These are phyloP conservation scores for Trametes sanguinea DNA, from an alignment of 768 basidiomycete species.

Conservation along the genomic window DNA sequence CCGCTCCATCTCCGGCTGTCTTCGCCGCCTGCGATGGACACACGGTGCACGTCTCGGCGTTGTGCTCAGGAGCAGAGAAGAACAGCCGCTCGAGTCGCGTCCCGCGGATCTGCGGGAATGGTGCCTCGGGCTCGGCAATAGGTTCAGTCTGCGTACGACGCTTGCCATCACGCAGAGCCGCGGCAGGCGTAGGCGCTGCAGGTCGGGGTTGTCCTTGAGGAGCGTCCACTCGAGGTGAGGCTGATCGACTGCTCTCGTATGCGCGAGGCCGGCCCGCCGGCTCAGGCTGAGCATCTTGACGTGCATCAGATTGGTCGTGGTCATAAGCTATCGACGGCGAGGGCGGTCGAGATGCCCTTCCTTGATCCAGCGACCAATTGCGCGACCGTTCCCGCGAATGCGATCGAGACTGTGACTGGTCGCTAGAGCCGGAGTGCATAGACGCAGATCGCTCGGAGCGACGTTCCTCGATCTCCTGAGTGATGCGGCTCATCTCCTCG, in stretches of 20 bases:
- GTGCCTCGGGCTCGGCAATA: constrained; percentile 37
- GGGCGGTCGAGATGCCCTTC: background rate
- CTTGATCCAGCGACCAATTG: constrained; percentile 10
- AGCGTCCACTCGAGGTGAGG: constrained; percentile 5
- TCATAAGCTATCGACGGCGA: constrained; percentile 16
- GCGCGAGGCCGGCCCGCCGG: background rate
- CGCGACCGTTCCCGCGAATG: constrained; percentile 13
- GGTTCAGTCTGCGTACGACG: constrained; percentile 13
- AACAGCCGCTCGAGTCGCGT: constrained; percentile 77
- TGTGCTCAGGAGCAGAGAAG: constrained; percentile 78
- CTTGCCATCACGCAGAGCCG: constrained; percentile 24
- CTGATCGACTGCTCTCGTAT: constrained; percentile 1
- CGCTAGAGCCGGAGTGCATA: constrained; percentile 22
- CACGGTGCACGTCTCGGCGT: constrained; percentile 65
- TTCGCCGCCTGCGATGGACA: constrained; percentile 56
- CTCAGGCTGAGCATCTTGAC: background rate
- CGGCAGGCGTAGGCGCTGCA: constrained; percentile 40
- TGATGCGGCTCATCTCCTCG: constrained; percentile 63
- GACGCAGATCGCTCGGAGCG: constrained; percentile 50
- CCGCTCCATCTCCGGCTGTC: constrained; percentile 15
- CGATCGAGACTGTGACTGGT: constrained; percentile 17
- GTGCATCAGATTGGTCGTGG: background rate
- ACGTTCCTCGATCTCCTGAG: constrained; percentile 66
- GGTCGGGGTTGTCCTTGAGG: constrained; percentile 30
- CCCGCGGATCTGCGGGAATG: constrained; percentile 85